Evolutionary conservation across 2,329 filamentous ascomycete genomes (phyloP).

Genomic region (Colletotrichum sp.): DNA sequence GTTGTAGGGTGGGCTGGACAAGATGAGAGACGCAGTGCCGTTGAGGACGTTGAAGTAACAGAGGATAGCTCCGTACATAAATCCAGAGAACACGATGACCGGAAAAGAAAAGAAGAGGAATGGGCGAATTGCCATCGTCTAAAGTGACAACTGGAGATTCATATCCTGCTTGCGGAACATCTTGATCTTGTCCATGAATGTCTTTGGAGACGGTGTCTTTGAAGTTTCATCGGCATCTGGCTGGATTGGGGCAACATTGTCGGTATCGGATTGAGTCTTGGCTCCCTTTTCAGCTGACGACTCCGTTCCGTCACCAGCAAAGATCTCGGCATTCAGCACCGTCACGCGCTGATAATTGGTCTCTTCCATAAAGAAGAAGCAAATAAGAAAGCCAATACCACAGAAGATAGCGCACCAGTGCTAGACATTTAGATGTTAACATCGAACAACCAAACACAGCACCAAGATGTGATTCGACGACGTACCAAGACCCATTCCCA

Average conservation of each 20-base stretch:
- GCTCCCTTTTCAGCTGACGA: background rate
- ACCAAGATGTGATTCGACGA: background rate
- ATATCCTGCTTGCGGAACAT: background rate
- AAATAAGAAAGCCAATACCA: constrained; percentile 30
- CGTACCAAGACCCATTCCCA: constrained; percentile 33
- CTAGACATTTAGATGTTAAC: background rate
- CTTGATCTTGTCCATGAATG: background rate
- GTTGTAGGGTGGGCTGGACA: constrained; percentile 40
- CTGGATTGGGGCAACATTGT: background rate
- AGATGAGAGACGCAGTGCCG: constrained; percentile 45
- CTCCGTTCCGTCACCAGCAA: background rate
- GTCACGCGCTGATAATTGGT: constrained; percentile 47
- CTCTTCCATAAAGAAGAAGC: constrained; percentile 61
- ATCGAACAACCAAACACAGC: too few species aligned
- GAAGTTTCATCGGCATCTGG: background rate
- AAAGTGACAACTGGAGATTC: background rate
- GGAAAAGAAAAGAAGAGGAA: constrained; percentile 25
- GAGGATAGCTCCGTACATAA: constrained; percentile 46
- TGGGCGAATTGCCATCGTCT: background rate
- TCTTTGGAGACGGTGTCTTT: background rate
- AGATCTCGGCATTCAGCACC: constrained; percentile 2
- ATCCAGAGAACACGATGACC: constrained; percentile 45
- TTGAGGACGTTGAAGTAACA: constrained; percentile 50
- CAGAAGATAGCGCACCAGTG: constrained; percentile 34
- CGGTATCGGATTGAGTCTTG: background rate